Percentiles rank a stretch among this genome's conserved stretches.
phyloP scores from a whole-genome alignment of 768 basidiomycete genomes.

The Naganishia antarctica region DNA sequence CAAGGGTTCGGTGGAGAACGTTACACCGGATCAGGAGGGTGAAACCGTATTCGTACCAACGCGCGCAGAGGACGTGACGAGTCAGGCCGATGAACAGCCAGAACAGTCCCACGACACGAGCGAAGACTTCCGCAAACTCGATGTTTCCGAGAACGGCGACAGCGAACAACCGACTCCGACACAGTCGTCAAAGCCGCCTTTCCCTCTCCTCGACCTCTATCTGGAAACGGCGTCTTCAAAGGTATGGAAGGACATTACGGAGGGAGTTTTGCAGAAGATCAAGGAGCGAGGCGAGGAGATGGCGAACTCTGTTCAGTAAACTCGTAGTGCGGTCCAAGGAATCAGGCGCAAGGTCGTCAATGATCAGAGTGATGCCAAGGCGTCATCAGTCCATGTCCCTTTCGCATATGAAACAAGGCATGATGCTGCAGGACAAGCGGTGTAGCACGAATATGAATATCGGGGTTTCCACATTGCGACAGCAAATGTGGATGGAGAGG shows the following conservation, averaged over 20 bases:
- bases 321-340: neutral
- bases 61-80: neutral
- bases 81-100: neutral
- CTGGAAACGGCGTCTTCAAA: slow-evolving; percentile 63
- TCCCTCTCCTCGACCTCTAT: slow-evolving; percentile 62
- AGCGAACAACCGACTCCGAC: slow-evolving; percentile 29
- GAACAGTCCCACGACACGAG: neutral
- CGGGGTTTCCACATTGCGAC: no score
- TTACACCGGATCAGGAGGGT: slow-evolving; percentile 21
- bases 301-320: neutral
- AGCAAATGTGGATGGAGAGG: no score
- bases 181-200: slow-evolving; percentile 33
- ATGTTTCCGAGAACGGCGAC: slow-evolving; percentile 18
- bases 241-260: slow-evolving; percentile 63
- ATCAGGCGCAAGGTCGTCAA: no score
- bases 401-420: no score
- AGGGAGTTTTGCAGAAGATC: slow-evolving; percentile 25
- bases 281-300: neutral
- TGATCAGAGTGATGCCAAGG: no score
- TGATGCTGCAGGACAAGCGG: no score
- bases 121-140: slow-evolving; percentile 18
- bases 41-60: slow-evolving; percentile 6
- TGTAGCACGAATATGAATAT: no score
- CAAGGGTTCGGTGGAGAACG: slow-evolving; percentile 36
- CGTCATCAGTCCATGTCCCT: no score